Evolutionary conservation across 2,329 filamentous ascomycete species (phyloP), one percentile per base, ranked within the genome.

Genomic region (Xylariaceae sp.): DNA sequence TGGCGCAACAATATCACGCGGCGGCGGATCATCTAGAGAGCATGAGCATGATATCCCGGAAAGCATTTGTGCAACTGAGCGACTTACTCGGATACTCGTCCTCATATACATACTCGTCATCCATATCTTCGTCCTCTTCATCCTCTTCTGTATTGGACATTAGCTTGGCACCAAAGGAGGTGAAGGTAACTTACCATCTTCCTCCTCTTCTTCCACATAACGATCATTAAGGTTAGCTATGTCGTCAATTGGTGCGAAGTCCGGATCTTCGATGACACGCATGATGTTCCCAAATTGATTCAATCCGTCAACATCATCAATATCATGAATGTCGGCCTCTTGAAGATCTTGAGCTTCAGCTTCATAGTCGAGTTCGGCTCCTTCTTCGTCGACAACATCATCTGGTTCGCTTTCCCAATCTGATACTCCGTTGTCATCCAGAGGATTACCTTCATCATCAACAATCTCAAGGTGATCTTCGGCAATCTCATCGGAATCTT

Each of bases 111-210:
- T 83, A 84, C 52, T 84, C 80, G 49, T 89, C 87, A 44, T 85
- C 85, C 62, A 87, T 80, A 32, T 84, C 82, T 27, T 86, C 86
- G 19, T 88, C 85, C 46, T 90, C 88, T 3, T 83, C 80, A 4
- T 80, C 79, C 41, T 76, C 75, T 50, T 76, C 70, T 72, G 45
- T 26, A 42, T 32, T n/a, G 49, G 64, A 34, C 49, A 68, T 69
- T 59, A 67, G 61, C 47, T 48, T 40, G 32, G 26, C n/a, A 2
- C n/a, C 35, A 34, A 30, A 55, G 37, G 12, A 44, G 40, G 55
- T 77, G 27, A 11, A 19, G 27, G 26, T 31, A 12, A 55, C 64
- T 59, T 58, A 68, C 67, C 84, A 57, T 87, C 86, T 53, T 87
- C 85, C 57, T 77, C 77, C 47, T 72, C 76, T 19, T 83, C 79